Conservation (phyloP, 805 yeast species). For the Yamadazyma sp. region DNA sequence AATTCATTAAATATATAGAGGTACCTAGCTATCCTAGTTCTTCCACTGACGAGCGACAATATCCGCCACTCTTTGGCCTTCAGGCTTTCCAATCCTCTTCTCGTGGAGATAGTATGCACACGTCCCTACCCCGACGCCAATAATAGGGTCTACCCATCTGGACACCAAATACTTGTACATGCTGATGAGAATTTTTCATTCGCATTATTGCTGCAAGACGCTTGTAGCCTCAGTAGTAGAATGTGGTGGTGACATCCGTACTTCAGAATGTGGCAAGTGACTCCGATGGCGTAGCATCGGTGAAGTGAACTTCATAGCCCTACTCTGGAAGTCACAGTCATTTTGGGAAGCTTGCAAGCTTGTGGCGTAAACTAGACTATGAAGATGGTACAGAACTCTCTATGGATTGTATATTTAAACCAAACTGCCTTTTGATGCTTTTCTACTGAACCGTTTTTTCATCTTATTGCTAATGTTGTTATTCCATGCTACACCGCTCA, state of each 20-base stretch:
- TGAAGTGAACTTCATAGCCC: no score
- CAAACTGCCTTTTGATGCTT: slow-evolving; percentile 12
- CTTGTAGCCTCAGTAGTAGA: no score
- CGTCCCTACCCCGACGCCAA: slow-evolving; percentile 62
- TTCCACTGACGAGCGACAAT: slow-evolving; percentile 27
- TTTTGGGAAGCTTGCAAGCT: no score
- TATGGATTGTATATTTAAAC: no score
- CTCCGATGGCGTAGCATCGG: no score
- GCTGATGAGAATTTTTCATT: not conserved
- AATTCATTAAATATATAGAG: slow-evolving; percentile 6
- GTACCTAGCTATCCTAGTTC: not conserved
- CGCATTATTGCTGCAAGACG: not conserved
- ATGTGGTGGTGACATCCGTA: no score
- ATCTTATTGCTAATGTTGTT: slow-evolving; percentile 56
- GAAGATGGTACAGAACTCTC: no score
- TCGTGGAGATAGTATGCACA: slow-evolving; percentile 67
- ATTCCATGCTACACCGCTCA: slow-evolving; percentile 65
- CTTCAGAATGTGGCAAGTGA: no score
- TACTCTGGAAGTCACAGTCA: no score
- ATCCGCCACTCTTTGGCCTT: slow-evolving; percentile 61
- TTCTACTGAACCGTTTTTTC: slow-evolving; percentile 35
- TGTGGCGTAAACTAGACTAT: no score
- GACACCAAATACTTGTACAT: slow-evolving; percentile 48
- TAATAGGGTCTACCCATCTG: slow-evolving; percentile 61
- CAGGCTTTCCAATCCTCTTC: slow-evolving; percentile 51